Conservation (phyloP, 179 eudicot species). For the Camellia oleifera region DNA sequence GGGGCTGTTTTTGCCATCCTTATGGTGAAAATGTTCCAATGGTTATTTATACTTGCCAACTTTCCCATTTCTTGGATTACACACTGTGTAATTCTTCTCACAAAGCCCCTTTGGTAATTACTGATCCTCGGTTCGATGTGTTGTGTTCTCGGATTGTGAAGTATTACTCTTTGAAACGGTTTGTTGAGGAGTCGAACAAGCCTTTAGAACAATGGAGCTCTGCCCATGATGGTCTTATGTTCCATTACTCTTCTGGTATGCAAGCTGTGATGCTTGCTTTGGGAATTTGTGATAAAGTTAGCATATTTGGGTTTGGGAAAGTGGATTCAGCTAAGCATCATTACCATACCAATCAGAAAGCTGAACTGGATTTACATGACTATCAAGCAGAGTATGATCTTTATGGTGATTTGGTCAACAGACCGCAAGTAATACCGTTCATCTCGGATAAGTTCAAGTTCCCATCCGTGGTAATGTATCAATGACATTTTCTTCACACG, state of each 20-base stretch:
- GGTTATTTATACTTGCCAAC: constrained; percentile 84
- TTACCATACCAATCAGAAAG: constrained; percentile 83
- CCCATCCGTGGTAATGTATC: constrained; percentile 69
- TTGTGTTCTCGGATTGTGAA: constrained; percentile 73
- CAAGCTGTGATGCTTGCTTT: constrained; percentile 83
- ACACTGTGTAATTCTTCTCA: constrained; percentile 62
- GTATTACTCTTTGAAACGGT: constrained; percentile 78
- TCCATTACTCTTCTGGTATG: constrained; percentile 96
- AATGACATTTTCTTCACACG: constrained; percentile 27
- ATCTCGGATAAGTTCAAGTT: constrained; percentile 58
- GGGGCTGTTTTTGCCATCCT: constrained; percentile 76
- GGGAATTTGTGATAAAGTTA: constrained; percentile 76
- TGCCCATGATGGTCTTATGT: constrained; percentile 61
- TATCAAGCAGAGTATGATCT: constrained; percentile 83
- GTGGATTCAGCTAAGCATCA: constrained; percentile 63
- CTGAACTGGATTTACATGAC: constrained; percentile 73
- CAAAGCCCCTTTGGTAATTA: constrained; percentile 57
- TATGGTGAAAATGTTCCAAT: constrained; percentile 66
- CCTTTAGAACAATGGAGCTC: constrained; percentile 57
- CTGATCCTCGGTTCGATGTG: constrained; percentile 64
- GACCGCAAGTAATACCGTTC: constrained; percentile 63
- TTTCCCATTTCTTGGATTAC: constrained; percentile 76
- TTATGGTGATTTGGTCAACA: constrained; percentile 60
- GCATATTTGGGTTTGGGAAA: constrained; percentile 86
- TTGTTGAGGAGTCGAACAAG: constrained; percentile 39